phyloP scores from a whole-genome alignment of 345 rosid species.

The Populus ilicifolia region DNA sequence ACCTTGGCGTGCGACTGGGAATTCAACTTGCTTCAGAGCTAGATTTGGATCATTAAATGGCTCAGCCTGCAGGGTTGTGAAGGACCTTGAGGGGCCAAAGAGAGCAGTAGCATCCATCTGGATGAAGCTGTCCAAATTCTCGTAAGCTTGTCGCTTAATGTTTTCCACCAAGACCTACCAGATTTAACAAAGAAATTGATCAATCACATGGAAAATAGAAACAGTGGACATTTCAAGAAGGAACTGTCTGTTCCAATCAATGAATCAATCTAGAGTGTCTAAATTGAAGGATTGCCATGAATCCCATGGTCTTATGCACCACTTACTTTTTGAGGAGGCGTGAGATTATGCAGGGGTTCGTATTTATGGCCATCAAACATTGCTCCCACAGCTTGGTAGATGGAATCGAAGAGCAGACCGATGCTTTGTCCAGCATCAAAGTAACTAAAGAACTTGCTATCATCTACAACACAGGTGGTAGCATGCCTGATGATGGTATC shows the following conservation, averaged over 20 bases:
- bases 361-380: slow-evolving; percentile 31
- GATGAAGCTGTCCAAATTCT: slow-evolving; percentile 23
- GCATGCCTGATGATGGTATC: slow-evolving; percentile 61
- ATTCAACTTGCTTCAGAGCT: slow-evolving; percentile 29
- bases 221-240: background rate
- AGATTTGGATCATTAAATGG: slow-evolving; percentile 19
- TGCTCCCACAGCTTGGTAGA: slow-evolving; percentile 43
- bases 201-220: background rate
- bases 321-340: slow-evolving; percentile 36
- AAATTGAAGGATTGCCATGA: background rate
- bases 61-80: slow-evolving; percentile 28
- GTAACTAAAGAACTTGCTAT: slow-evolving; percentile 40
- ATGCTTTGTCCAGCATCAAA: slow-evolving; percentile 18
- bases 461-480: slow-evolving; percentile 46
- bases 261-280: background rate
- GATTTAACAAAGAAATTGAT: background rate
- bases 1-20: slow-evolving; percentile 36
- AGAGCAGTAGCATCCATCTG: slow-evolving; percentile 16
- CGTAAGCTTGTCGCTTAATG: slow-evolving; percentile 46
- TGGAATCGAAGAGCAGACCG: slow-evolving; percentile 46
- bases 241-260: background rate
- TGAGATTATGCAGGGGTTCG: slow-evolving; percentile 29
- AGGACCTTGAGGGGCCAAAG: slow-evolving; percentile 30
- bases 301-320: background rate
- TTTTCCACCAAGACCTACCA: slow-evolving; percentile 41